Base-by-base conservation (phyloP, 2,329 filamentous ascomycete genomes). In the Claviceps fusiformis region DNA sequence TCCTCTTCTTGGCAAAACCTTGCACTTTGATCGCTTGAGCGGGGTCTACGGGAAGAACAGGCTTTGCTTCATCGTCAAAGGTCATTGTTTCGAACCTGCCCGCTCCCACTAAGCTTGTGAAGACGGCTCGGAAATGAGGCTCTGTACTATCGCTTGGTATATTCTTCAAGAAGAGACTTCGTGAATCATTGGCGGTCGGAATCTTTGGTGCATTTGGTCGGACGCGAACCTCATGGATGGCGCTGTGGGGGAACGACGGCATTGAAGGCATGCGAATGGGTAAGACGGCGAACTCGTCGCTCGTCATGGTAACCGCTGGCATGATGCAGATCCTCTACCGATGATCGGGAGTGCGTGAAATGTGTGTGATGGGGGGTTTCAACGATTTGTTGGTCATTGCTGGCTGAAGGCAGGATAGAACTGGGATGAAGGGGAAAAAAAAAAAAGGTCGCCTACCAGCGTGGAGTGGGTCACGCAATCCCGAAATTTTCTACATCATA, bases 161-260 rank as follows among this genome's bases (percentile, higher is more conserved):
- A 64, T 98, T 97, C 59, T 91, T 87, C n/a, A 95, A 67, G 70
- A 95, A 98, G 19, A 98, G 77, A 58, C 87, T 90, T 62, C 91
- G 84, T 17, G 81, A 74, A 62, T 92, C 86, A 68, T 87, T 79
- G 54, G 79, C 75, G 8, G 86, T 86, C 15, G 87, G 82, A 45
- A 87, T 78, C 71, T 86, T 89, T 58, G 92, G 90, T 49, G 84
- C 78, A 70, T 97, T 91, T 55, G 82, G 82, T 60, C 89, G 88
- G 55, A 97, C 72, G 72, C 95, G 95, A 63, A 97, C 75, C 70
- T 91, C 89, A 72, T 97, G 93, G 52, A 81, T 81, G 56, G 83
- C 78, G 47, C 78, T 70, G 46, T 76, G 70, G 29, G 83, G 79
- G 56, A 79, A 87, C 1, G 86, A 80, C 1, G 82, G 71, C n/a